Conservation (phyloP, 306 rosid genomes). For the Amphicarpaea edgeworthii region DNA sequence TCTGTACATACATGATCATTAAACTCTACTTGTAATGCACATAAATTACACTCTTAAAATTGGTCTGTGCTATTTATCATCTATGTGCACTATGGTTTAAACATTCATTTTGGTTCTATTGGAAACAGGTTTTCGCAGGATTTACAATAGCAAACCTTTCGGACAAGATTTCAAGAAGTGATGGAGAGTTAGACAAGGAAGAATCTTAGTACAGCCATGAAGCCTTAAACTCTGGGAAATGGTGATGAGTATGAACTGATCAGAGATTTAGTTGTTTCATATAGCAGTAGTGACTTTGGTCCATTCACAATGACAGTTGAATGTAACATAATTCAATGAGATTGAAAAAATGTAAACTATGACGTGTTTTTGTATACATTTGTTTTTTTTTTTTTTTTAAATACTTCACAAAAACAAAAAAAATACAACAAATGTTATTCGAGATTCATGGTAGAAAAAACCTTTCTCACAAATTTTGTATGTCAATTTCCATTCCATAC, state of each 20-base stretch:
- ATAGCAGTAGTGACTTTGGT: conserved; percentile 16
- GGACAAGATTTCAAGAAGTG: conserved; percentile 52
- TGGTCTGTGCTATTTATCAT: background rate
- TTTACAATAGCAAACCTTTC: conserved; percentile 73
- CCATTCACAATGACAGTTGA: background rate
- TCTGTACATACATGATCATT: too few relatives aligned
- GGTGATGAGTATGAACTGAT: background rate
- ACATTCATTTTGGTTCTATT: background rate
- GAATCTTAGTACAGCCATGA: conserved; percentile 19
- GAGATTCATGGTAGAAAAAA: too few relatives aligned
- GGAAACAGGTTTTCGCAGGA: conserved; percentile 76
- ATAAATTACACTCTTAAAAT: background rate
- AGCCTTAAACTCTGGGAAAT: conserved; percentile 1
- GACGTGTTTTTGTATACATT: too few relatives aligned
- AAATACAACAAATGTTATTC: too few relatives aligned
- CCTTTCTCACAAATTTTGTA: too few relatives aligned
- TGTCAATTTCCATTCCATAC: too few relatives aligned
- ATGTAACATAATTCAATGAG: background rate
- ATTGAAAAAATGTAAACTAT: background rate
- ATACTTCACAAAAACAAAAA: too few relatives aligned
- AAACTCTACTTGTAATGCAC: too few relatives aligned
- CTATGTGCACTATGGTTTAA: background rate
- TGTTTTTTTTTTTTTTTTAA: too few relatives aligned
- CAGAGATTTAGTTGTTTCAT: background rate
- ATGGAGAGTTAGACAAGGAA: conserved; percentile 34